These are phyloP conservation scores for Beauveria bassiana DNA, from an alignment of 2,329 filamentous ascomycete genomes.

Conservation along the genomic window DNA sequence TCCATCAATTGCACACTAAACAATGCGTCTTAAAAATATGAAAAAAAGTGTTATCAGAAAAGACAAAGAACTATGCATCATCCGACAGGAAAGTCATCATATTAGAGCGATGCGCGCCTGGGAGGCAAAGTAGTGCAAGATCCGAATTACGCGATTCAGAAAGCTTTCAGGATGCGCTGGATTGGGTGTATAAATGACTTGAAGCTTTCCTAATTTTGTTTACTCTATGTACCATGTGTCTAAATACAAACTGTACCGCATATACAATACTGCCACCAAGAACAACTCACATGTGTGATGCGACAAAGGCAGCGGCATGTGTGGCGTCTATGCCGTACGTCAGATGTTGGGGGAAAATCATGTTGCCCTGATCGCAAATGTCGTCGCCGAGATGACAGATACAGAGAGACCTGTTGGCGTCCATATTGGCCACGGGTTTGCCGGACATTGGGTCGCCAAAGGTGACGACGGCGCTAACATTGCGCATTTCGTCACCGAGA, in stretches of 20 bases:
- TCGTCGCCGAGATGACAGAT: slow-evolving; percentile 22
- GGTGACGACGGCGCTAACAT: slow-evolving; percentile 23
- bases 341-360: slow-evolving; percentile 21
- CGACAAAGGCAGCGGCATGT: slow-evolving; percentile 18
- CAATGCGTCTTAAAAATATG: no score
- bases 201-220: neutral
- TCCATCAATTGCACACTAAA: no score
- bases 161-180: no score
- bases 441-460: slow-evolving; percentile 23
- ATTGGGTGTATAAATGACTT: no score
- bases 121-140: no score
- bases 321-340: slow-evolving; percentile 20
- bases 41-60: no score
- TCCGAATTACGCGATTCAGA: no score
- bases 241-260: neutral
- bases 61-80: no score
- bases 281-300: slow-evolving; percentile 8
- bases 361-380: slow-evolving; percentile 22
- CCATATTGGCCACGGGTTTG: slow-evolving; percentile 17
- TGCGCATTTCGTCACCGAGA: slow-evolving; percentile 18
- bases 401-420: slow-evolving; percentile 15
- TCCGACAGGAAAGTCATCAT: no score
- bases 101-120: no score
- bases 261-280: neutral
- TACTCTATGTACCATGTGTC: neutral